A percentile compares a stretch with the other conserved stretches of the same genome.
phyloP scores from a whole-genome alignment of 2,329 filamentous ascomycete genomes.

The Colletotrichum shisoi region DNA sequence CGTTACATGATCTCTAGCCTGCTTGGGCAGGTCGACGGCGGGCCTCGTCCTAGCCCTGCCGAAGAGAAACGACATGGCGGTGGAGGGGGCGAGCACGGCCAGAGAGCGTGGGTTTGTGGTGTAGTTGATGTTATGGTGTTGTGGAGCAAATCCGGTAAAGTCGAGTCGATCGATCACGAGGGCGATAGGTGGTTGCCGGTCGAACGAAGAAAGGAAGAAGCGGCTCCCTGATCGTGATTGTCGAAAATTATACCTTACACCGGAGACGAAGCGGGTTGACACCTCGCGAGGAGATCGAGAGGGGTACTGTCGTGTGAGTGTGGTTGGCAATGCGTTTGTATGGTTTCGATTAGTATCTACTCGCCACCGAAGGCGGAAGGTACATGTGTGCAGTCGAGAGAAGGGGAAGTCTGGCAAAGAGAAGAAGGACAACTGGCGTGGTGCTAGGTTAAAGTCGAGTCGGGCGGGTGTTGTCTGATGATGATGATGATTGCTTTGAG shows the following conservation, averaged over 20 bases:
- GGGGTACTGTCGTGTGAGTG: slow-evolving; percentile 3
- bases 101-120: background rate
- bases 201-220: background rate
- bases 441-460: slow-evolving; percentile 4
- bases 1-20: slow-evolving; percentile 63
- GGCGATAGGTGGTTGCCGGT: background rate
- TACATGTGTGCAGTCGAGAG: no score
- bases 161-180: background rate
- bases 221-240: background rate
- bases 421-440: slow-evolving; percentile 1
- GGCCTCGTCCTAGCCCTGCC: slow-evolving; percentile 61
- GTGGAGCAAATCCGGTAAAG: background rate
- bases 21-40: slow-evolving; percentile 62
- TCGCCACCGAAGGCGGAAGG: background rate
- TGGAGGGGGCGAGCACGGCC: background rate
- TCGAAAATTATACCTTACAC: background rate
- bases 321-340: background rate
- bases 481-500: slow-evolving; percentile 11
- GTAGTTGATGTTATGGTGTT: background rate
- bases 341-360: background rate
- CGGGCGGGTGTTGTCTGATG: slow-evolving; percentile 22
- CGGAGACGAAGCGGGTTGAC: slow-evolving; percentile 1
- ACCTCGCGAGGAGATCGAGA: background rate
- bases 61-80: slow-evolving; percentile 65
- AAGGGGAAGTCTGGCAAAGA: background rate